A percentile compares a stretch with the other conserved stretches of the same genome.
phyloP scores from a whole-genome alignment of 148 eudicot species.

The Rhododendron griersonianum region DNA sequence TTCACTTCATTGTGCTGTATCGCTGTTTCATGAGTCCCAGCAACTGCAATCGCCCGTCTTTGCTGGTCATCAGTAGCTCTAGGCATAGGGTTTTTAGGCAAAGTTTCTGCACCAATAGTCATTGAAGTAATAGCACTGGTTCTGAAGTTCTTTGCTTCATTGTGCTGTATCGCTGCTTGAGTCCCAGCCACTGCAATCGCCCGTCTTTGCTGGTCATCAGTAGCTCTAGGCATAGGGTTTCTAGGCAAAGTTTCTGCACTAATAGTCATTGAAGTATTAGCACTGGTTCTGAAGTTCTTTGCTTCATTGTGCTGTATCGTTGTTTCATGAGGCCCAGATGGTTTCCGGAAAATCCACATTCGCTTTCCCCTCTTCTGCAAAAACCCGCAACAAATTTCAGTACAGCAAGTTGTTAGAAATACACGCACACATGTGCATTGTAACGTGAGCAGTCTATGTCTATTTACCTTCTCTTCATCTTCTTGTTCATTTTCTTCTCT shows the following conservation, averaged over 20 bases:
- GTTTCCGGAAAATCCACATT: constrained; percentile 59
- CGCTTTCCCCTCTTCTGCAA: constrained; percentile 62
- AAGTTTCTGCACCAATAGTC: constrained; percentile 1
- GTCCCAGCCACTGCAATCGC: constrained; percentile 48
- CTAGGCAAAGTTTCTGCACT: not conserved
- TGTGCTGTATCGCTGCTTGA: constrained; percentile 8
- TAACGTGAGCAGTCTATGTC: not conserved
- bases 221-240: constrained; percentile 11
- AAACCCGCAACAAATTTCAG: constrained; percentile 6
- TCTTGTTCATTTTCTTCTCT: constrained; percentile 51
- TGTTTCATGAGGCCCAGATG: constrained; percentile 22
- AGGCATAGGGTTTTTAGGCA: not conserved
- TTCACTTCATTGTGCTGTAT: constrained; percentile 23
- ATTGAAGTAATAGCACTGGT: constrained; percentile 1
- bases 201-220: constrained; percentile 26
- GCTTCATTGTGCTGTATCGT: constrained; percentile 35
- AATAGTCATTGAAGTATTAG: not conserved
- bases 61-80: constrained; percentile 27
- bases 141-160: constrained; percentile 14
- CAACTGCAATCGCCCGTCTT: constrained; percentile 49
- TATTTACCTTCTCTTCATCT: constrained; percentile 60
- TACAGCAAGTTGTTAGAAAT: not conserved
- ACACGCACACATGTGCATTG: not conserved
- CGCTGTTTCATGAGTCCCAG: constrained; percentile 17
- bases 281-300: not conserved